Evolutionary conservation across 2,329 filamentous ascomycete species (phyloP).

Genomic region (Trichophyton verrucosum): DNA sequence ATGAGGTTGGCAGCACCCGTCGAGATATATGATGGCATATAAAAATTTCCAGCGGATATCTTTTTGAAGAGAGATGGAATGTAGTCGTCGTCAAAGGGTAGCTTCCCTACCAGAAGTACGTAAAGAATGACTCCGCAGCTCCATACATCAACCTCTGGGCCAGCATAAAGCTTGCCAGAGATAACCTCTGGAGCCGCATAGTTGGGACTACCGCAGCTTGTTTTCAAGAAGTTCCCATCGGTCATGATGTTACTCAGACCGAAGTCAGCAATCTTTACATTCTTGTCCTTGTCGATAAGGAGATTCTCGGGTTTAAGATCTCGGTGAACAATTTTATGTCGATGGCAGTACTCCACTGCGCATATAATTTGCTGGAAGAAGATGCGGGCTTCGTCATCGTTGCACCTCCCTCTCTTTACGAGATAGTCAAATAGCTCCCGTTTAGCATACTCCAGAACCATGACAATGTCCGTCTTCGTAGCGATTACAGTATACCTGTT

Average conservation of each 20-base stretch:
- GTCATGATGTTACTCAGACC: constrained; percentile 99
- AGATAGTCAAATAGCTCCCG: constrained; percentile 97
- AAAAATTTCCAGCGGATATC: constrained; percentile 88
- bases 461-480: constrained; percentile 86
- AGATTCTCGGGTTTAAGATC: constrained; percentile 97
- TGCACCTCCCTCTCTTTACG: constrained; percentile 82
- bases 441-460: constrained; percentile 96
- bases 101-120: constrained; percentile 50
- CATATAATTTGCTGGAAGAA: constrained; percentile 99
- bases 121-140: constrained; percentile 54
- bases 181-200: constrained; percentile 98
- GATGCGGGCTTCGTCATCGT: constrained; percentile 81
- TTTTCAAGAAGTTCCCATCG: constrained; percentile 97
- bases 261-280: constrained; percentile 99
- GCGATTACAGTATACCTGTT: constrained; percentile 89
- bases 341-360: constrained; percentile 95
- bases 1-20: constrained; percentile 63
- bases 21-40: constrained; percentile 82
- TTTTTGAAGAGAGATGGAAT: constrained; percentile 97
- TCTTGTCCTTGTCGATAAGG: constrained; percentile 84
- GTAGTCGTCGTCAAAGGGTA: constrained; percentile 97
- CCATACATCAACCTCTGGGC: constrained; percentile 91
- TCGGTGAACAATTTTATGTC: constrained; percentile 96
- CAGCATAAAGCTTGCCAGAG: constrained; percentile 91
- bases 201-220: constrained; percentile 94